Evolutionary conservation across 352 stramenopile genomes (phyloP).

Genomic region (Pythium plurisporium): DNA sequence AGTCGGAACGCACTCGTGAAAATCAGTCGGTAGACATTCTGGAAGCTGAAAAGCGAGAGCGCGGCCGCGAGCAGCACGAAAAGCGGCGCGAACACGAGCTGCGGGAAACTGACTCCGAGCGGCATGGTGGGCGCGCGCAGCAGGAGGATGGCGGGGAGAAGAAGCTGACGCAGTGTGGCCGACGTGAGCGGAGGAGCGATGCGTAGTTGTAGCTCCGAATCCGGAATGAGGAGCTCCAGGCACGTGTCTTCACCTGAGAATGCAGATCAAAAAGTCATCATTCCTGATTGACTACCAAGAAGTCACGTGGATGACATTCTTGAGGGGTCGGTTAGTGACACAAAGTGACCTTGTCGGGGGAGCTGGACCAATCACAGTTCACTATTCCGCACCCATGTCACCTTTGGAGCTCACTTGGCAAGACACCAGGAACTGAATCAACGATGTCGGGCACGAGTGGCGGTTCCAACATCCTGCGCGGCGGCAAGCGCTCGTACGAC

Average conservation of each 20-base stretch:
- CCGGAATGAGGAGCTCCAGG: neutral
- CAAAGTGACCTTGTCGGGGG: constrained; percentile 12
- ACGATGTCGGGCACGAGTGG: constrained; percentile 31
- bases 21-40: constrained; percentile 66
- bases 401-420: neutral
- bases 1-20: constrained; percentile 39
- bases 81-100: constrained; percentile 69
- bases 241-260: neutral
- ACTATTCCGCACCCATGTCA: constrained; percentile 18
- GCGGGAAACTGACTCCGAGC: constrained; percentile 33
- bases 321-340: neutral
- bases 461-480: constrained; percentile 77
- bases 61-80: constrained; percentile 59
- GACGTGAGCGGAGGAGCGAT: no score
- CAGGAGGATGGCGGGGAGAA: no score
- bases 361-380: constrained; percentile 13
- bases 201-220: no score
- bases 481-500: constrained; percentile 70
- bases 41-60: constrained; percentile 78
- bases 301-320: no score
- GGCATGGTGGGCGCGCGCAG: constrained; percentile 11
- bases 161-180: no score
- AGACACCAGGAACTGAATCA: neutral
- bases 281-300: neutral
- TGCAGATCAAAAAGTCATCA: neutral